These are phyloP conservation scores for Dioscorea dumetorum DNA, from an alignment of 106 monocot species.

Conservation along the genomic window DNA sequence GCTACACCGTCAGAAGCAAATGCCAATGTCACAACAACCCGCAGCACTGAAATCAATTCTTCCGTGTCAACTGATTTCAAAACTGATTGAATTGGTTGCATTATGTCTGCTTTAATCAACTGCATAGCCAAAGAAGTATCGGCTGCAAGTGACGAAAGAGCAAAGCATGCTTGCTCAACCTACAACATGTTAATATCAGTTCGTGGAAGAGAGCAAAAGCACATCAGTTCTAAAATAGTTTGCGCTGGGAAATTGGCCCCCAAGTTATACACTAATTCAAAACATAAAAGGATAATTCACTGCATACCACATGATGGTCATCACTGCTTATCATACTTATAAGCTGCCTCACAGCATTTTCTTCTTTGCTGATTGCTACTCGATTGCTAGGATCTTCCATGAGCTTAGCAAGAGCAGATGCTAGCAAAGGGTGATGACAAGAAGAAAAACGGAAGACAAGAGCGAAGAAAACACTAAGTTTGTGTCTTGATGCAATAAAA, in stretches of 20 bases:
- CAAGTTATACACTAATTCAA: not conserved
- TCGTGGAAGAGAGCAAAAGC: too few species aligned
- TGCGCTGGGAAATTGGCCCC: not conserved
- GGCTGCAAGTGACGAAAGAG: constrained; percentile 81
- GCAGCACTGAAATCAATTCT: constrained; percentile 81
- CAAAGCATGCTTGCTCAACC: constrained; percentile 97
- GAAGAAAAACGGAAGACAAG: constrained; percentile 98
- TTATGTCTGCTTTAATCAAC: constrained; percentile 84
- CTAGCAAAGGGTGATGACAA: constrained; percentile 96
- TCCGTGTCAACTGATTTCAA: constrained; percentile 62
- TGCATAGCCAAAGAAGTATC: constrained; percentile 89
- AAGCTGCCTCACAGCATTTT: constrained; percentile 92
- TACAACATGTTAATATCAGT: constrained; percentile 20
- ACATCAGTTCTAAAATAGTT: not conserved
- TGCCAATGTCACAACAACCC: constrained; percentile 80
- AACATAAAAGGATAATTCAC: not conserved
- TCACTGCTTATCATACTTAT: constrained; percentile 99
- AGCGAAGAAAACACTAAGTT: constrained; percentile 86
- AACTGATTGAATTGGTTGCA: constrained; percentile 86
- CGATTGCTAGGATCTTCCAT: constrained; percentile 80
- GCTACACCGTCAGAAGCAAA: constrained; percentile 88
- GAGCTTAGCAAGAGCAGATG: constrained; percentile 87
- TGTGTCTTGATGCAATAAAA: constrained; percentile 82
- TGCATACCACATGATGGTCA: constrained; percentile 80
- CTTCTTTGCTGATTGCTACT: constrained; percentile 83